Conservation (phyloP, 228 moss, liverwort and hornwort genomes). For the Sphagnum magellanicum region DNA sequence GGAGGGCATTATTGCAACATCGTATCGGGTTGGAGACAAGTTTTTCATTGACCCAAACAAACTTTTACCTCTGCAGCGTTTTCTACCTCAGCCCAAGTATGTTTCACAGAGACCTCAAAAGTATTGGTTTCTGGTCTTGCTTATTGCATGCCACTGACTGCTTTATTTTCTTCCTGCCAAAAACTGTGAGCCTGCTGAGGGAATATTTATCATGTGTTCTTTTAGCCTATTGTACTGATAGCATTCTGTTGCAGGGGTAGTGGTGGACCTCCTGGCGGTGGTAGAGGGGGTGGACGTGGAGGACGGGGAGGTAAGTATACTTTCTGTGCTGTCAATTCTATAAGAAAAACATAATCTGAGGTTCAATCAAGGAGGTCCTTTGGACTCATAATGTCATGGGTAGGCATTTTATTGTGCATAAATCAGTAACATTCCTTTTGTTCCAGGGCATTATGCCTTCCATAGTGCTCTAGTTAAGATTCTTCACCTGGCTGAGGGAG, state of each 20-base stretch:
- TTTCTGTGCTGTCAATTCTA: neutral
- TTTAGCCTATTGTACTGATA: neutral
- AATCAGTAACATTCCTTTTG: neutral
- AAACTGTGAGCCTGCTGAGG: neutral
- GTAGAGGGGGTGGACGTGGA: constrained; percentile 61
- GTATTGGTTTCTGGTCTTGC: neutral
- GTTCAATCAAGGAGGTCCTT: neutral
- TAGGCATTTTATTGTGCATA: neutral
- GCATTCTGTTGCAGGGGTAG: constrained; percentile 37
- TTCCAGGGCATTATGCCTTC: too few species aligned
- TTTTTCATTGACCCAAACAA: constrained; percentile 92
- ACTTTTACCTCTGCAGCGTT: constrained; percentile 83
- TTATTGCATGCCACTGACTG: neutral
- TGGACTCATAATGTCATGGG: neutral
- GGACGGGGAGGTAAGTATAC: constrained; percentile 33
- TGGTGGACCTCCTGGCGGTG: constrained; percentile 30
- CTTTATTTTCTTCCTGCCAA: constrained; percentile 7
- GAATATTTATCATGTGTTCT: neutral
- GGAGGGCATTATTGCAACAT: constrained; percentile 86
- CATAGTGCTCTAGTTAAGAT: too few species aligned
- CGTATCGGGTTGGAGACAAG: constrained; percentile 80
- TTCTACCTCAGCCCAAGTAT: constrained; percentile 93
- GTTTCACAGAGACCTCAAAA: neutral
- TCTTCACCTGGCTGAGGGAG: too few species aligned
- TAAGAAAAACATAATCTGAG: neutral